Evolutionary conservation across 2,329 filamentous ascomycete species (phyloP).

Genomic region (Neocucurbitaria cava): DNA sequence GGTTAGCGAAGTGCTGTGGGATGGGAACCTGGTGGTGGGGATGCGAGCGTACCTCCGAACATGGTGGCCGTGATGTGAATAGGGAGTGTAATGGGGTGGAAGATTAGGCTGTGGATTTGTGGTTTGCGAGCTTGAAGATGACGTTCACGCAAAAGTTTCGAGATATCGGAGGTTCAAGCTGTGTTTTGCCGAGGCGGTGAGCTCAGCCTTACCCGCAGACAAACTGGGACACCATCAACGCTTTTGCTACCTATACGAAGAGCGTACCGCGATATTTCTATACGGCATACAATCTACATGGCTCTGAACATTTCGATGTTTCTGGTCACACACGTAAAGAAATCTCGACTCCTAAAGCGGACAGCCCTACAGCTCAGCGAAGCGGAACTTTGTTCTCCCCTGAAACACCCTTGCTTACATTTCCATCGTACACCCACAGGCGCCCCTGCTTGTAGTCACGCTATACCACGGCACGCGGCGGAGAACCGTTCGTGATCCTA

Average conservation of each 20-base stretch:
- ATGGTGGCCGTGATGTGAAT: slow-evolving; percentile 48
- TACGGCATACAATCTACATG: neutral
- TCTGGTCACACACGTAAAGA: too few species aligned
- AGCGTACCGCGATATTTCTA: too few species aligned
- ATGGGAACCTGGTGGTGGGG: neutral
- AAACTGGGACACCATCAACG: neutral
- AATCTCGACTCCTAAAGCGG: neutral
- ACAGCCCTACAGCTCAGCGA: neutral
- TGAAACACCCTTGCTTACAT: neutral
- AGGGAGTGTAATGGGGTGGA: neutral
- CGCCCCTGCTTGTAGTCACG: neutral
- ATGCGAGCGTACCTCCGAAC: slow-evolving; percentile 61
- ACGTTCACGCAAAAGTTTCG: slow-evolving; percentile 21
- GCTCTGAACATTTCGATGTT: neutral
- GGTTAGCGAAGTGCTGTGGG: slow-evolving; percentile 9
- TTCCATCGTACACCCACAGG: neutral
- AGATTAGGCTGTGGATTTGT: neutral
- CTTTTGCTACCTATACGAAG: neutral
- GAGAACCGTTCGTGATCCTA: neutral
- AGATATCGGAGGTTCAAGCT: slow-evolving; percentile 12
- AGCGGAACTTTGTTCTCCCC: neutral
- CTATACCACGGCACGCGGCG: neutral
- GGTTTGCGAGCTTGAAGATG: slow-evolving; percentile 11
- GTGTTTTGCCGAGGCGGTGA: slow-evolving; percentile 10
- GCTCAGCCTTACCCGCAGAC: neutral